A percentile compares a stretch with the other conserved stretches of the same genome.
These are phyloP conservation scores for Pythium guiyangense DNA, from an alignment of 352 stramenopile genomes.

Conservation along the genomic window DNA sequence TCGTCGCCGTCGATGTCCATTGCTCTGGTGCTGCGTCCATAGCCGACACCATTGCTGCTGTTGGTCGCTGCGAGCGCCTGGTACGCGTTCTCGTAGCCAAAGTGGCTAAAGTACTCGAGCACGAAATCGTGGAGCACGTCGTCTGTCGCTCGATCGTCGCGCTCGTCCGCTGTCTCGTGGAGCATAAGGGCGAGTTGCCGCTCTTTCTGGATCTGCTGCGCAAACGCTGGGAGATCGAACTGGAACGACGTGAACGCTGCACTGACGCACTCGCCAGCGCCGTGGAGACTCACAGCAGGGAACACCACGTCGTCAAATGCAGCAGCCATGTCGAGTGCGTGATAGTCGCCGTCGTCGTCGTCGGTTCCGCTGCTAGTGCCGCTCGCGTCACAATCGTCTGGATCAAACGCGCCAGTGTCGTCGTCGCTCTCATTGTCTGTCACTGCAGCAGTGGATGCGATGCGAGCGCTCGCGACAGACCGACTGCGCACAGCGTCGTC, in stretches of 20 bases:
- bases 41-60: neutral
- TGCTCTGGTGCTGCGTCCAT: neutral
- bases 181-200: conserved; percentile 28
- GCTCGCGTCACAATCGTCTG: conserved; percentile 9
- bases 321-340: neutral
- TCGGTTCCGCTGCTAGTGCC: neutral
- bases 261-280: conserved; percentile 36
- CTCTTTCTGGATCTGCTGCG: conserved; percentile 39
- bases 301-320: conserved; percentile 22
- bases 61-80: conserved; percentile 16
- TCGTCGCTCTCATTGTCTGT: conserved; percentile 1
- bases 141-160: conserved; percentile 28
- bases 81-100: conserved; percentile 34
- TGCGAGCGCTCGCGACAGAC: neutral
- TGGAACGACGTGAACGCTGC: conserved; percentile 24
- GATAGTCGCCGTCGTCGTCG: neutral
- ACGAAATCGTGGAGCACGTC: conserved; percentile 26
- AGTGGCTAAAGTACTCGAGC: conserved; percentile 36
- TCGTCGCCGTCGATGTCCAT: too few species aligned
- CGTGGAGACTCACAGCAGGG: conserved; percentile 43
- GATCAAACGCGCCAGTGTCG: neutral
- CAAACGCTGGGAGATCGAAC: conserved; percentile 45
- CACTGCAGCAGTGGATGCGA: neutral
- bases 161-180: conserved; percentile 13
- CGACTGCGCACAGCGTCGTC: neutral